phyloP scores from a whole-genome alignment of 2,329 filamentous ascomycete genomes.

The Colletotrichum lini region DNA sequence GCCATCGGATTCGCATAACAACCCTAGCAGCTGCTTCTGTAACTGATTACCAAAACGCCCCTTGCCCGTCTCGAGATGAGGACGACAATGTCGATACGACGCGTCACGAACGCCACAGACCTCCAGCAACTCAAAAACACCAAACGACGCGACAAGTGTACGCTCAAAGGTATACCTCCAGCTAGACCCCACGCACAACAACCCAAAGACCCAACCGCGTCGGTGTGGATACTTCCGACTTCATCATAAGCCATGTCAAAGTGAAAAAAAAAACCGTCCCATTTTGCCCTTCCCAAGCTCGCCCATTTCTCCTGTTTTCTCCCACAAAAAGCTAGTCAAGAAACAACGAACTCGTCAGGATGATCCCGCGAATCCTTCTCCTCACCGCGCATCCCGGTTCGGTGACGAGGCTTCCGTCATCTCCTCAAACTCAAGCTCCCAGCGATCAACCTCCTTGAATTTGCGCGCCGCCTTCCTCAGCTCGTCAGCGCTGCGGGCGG shows the following conservation, averaged over 20 bases:
- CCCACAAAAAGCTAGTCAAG: background rate
- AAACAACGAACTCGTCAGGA: constrained; percentile 12
- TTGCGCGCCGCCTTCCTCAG: constrained; percentile 72
- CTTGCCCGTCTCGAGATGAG: background rate
- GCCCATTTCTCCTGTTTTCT: background rate
- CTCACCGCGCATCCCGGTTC: constrained; percentile 61
- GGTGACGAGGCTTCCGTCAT: constrained; percentile 70
- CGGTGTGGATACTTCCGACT: background rate
- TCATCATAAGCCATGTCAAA: constrained; percentile 4
- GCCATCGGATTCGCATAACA: background rate
- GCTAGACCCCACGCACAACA: background rate
- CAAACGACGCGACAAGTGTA: background rate
- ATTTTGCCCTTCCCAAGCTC: background rate
- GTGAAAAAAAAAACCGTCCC: background rate
- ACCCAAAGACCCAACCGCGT: background rate
- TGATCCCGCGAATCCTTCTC: background rate
- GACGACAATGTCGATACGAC: background rate
- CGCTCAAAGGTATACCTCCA: background rate
- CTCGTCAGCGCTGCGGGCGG: constrained; percentile 62
- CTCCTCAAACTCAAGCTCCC: constrained; percentile 78
- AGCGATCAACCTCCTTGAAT: constrained; percentile 79
- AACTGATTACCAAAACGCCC: background rate
- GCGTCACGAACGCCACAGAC: constrained; percentile 3
- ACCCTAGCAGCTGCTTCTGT: background rate
- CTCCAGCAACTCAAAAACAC: background rate